A percentile compares a stretch with the other conserved stretches of the same genome.
Conservation (phyloP, 228 moss, liverwort and hornwort genomes). For the Sphagnum fallax region DNA sequence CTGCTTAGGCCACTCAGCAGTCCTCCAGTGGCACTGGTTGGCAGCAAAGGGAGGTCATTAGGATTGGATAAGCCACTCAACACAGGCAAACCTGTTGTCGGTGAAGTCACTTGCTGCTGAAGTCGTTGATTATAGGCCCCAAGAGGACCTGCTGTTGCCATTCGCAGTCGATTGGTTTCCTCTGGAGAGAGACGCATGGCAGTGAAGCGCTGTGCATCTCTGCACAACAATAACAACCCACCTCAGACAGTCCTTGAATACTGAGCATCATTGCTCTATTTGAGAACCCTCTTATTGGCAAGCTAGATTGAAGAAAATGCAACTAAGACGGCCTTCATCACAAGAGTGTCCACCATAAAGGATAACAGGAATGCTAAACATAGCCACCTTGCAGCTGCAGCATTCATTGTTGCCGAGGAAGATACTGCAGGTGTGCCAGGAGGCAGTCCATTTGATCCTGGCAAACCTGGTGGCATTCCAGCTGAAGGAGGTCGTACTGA, state of each 20-base stretch:
- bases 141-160: conserved; percentile 6
- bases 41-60: conserved; percentile 21
- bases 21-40: conserved; percentile 14
- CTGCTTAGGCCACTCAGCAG: conserved; percentile 28
- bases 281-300: background rate
- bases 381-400: conserved; percentile 38
- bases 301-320: background rate
- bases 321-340: background rate
- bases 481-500: conserved; percentile 25
- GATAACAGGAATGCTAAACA: background rate
- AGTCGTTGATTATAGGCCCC: conserved; percentile 20
- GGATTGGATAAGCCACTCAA: conserved; percentile 15
- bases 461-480: conserved; percentile 15
- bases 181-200: conserved; percentile 21
- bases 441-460: conserved; percentile 21
- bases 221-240: conserved; percentile 10
- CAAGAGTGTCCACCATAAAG: background rate
- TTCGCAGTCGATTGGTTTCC: conserved; percentile 30
- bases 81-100: conserved; percentile 20
- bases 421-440: conserved; percentile 21
- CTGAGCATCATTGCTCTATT: background rate
- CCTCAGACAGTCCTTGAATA: background rate
- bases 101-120: conserved; percentile 29
- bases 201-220: conserved; percentile 36
- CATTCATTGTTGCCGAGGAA: conserved; percentile 34